These are phyloP conservation scores for Pestalotiopsis sp. DNA, from an alignment of 2,329 filamentous ascomycete genomes.

Conservation along the genomic window DNA sequence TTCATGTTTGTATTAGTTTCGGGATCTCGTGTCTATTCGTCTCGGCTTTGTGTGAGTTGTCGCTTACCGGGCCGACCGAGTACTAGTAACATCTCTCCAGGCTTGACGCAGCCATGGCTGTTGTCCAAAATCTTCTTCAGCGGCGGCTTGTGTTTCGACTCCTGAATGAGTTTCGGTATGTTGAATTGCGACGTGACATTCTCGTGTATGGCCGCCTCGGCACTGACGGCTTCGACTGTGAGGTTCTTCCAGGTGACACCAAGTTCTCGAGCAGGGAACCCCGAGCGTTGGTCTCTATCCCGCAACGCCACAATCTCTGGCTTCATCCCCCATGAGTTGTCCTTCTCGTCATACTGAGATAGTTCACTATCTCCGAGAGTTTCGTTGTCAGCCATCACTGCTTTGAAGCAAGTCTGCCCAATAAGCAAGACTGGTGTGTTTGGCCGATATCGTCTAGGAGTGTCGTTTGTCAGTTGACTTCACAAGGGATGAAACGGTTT, in stretches of 20 bases:
- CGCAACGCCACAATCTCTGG: neutral
- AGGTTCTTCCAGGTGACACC: constrained; percentile 69
- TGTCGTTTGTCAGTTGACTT: neutral
- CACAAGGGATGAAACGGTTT: neutral
- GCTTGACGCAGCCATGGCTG: constrained; percentile 16
- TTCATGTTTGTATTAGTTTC: neutral
- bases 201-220: constrained; percentile 67
- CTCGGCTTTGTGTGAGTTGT: neutral
- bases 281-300: constrained; percentile 42
- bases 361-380: constrained; percentile 3
- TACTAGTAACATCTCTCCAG: constrained; percentile 52
- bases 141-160: constrained; percentile 57
- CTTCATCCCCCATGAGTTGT: constrained; percentile 10
- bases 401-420: neutral
- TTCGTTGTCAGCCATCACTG: constrained; percentile 8
- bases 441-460: neutral
- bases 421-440: neutral
- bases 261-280: constrained; percentile 51
- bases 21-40: constrained; percentile 26
- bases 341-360: neutral
- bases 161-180: constrained; percentile 54
- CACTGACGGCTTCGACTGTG: constrained; percentile 62
- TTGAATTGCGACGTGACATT: constrained; percentile 64
- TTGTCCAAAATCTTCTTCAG: constrained; percentile 14
- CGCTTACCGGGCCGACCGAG: constrained; percentile 45